A percentile compares a stretch with the other conserved stretches of the same genome.
Evolutionary conservation across 1,139 yeast genomes (phyloP).

Genomic region (Hyphopichia khmerensis): DNA sequence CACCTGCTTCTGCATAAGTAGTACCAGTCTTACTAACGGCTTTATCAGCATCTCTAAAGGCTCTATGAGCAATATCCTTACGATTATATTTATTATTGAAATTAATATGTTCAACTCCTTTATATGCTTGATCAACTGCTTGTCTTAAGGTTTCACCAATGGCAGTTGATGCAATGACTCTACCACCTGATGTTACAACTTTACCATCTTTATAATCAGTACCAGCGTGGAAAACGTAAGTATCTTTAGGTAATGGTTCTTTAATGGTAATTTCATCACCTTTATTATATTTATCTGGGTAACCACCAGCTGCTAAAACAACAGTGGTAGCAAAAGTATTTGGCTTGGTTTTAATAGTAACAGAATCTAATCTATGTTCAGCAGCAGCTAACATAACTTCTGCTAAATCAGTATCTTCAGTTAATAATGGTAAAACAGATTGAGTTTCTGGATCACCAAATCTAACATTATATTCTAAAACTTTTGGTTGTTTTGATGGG

Average conservation of each 20-base stretch:
- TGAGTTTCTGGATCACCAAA: slow-evolving; percentile 99
- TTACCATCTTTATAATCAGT: slow-evolving; percentile 58
- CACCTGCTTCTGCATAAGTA: slow-evolving; percentile 94
- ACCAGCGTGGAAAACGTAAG: slow-evolving; percentile 93
- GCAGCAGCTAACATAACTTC: slow-evolving; percentile 92
- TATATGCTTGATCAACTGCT: slow-evolving; percentile 84
- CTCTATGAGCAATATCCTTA: slow-evolving; percentile 93
- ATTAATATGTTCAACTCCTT: slow-evolving; percentile 73
- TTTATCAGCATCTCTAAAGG: slow-evolving; percentile 60
- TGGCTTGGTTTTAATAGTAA: slow-evolving; percentile 59
- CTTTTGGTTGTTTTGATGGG: slow-evolving; percentile 79
- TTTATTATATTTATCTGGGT: slow-evolving; percentile 83
- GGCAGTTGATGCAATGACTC: slow-evolving; percentile 95
- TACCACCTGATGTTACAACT: slow-evolving; percentile 87
- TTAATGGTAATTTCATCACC: slow-evolving; percentile 78
- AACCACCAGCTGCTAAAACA: slow-evolving; percentile 96
- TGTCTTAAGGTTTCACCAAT: slow-evolving; percentile 70
- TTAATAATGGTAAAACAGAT: slow-evolving; percentile 83
- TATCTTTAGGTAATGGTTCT: slow-evolving; percentile 47
- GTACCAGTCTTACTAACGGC: slow-evolving; percentile 35
- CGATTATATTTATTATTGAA: slow-evolving; percentile 81
- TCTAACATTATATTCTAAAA: slow-evolving; percentile 93
- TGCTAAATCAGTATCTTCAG: slow-evolving; percentile 85
- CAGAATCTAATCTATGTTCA: slow-evolving; percentile 90
- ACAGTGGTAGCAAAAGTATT: slow-evolving; percentile 82